Base-by-base conservation (phyloP, 1,284 basidiomycete genomes). In the Gymnopus androsaceus region DNA sequence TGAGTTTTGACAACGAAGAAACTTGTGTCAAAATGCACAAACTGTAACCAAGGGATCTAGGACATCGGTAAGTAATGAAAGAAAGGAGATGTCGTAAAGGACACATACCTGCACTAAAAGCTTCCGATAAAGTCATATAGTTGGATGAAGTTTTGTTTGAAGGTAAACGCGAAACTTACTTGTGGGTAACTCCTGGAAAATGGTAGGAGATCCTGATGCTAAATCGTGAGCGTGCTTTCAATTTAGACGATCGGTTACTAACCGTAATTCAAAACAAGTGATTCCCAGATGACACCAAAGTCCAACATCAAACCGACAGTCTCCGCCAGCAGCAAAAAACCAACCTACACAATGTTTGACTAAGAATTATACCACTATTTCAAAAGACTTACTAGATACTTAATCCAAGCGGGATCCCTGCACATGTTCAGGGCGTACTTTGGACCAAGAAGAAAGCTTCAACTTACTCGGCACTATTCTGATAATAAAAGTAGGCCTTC, bases 241-340 rank as follows among this genome's bases (percentile, higher is more conserved):
- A 40, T 14, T 3, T 38, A n/a, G 3, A 8, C 3, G 19, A 34
- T n/a, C n/a, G 25, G 50, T 15, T 19, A 59, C 63, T 2, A 28
- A 71, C 71, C 70, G 49, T 66, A 72, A 8, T 66, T 60, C 14
- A 66, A 34, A 31, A 72, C 64, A 2, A 72, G 59, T 3, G 70
- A 69, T 55, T 71, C 64, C 51, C 71, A 72, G 44, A 70, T 62
- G 23, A 70, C 70, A 21, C 56, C 64, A 41, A 71, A 68, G 41
- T 68, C 67, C 41, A 68, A 63, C 0, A 45, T 66, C 1, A 67
- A 67, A 45, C 71, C 69, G 11, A 63, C 30, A 1, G 66, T 66
- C 50, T 72, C 71, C 3, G 66, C 57, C 15, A 67, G 49, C 14
- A 69, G 64, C 4, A 69, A 47, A 54, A 68, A 66, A 12, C 59